Evolutionary conservation across 129 eudicot species (phyloP).

Genomic region (Lactuca saligna): DNA sequence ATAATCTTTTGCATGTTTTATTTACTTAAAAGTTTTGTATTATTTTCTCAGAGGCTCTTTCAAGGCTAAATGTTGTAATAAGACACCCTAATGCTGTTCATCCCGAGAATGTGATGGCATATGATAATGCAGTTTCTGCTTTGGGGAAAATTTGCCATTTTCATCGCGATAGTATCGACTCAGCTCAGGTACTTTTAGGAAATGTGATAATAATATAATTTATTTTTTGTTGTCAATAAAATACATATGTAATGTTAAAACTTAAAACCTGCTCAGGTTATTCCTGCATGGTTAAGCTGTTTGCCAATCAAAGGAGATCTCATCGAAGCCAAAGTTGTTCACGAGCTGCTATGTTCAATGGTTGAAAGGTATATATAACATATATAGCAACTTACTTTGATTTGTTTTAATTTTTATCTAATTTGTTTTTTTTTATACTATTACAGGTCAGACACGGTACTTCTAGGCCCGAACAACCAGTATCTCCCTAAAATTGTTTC

Average conservation of each 20-base stretch:
- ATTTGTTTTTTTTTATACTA: background rate
- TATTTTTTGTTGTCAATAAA: no score
- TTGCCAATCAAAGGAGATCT: conserved; percentile 94
- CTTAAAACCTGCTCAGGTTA: conserved; percentile 36
- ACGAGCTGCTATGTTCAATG: conserved; percentile 98
- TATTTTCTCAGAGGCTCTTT: conserved; percentile 80
- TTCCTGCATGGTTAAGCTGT: conserved; percentile 97
- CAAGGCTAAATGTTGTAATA: conserved; percentile 91
- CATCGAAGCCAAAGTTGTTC: conserved; percentile 97
- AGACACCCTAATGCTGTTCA: conserved; percentile 75
- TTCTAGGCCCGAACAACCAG: conserved; percentile 90
- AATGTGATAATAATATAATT: no score
- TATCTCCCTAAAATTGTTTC: conserved; percentile 84
- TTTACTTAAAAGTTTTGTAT: conserved; percentile 1
- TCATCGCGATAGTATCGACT: conserved; percentile 91
- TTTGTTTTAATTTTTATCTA: no score
- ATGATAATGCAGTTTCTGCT: conserved; percentile 98
- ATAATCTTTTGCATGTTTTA: background rate
- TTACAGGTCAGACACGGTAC: conserved; percentile 74
- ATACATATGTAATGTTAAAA: background rate
- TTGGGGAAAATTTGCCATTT: conserved; percentile 93
- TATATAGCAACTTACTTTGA: background rate
- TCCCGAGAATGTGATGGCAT: conserved; percentile 88
- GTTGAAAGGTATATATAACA: conserved; percentile 65
- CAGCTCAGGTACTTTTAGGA: conserved; percentile 64